A percentile compares a stretch with the other conserved stretches of the same genome.
phyloP scores from a whole-genome alignment of 768 basidiomycete species.

The Tephrocybe rancida region DNA sequence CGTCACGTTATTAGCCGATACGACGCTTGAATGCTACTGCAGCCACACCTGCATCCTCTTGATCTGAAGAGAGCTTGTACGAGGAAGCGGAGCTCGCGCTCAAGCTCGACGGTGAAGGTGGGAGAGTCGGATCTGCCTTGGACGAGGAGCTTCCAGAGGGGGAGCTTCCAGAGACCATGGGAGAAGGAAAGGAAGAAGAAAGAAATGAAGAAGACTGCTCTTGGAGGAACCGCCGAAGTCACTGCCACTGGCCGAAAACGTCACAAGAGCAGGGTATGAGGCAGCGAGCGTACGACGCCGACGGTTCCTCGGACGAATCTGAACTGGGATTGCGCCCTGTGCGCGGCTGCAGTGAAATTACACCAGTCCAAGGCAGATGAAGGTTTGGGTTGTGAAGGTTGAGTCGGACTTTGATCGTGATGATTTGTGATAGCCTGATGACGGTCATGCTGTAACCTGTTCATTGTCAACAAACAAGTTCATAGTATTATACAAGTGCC shows the following conservation, averaged over 20 bases:
- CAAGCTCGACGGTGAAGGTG: conserved; percentile 40
- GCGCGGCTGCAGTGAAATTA: conserved; percentile 17
- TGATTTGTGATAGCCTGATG: conserved; percentile 5
- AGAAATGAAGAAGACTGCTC: conserved; percentile 19
- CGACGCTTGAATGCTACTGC: conserved; percentile 7
- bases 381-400: conserved; percentile 5
- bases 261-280: conserved; percentile 42
- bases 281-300: conserved; percentile 45
- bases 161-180: conserved; percentile 37
- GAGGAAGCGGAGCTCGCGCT: conserved; percentile 47
- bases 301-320: conserved; percentile 45
- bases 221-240: conserved; percentile 58
- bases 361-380: conserved; percentile 19
- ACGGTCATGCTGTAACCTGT: background rate
- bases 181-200: conserved; percentile 23
- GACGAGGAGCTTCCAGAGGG: conserved; percentile 37
- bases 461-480: background rate
- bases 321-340: conserved; percentile 21
- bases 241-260: conserved; percentile 41
- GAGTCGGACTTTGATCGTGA: conserved; percentile 18
- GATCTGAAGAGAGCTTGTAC: conserved; percentile 55
- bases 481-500: background rate
- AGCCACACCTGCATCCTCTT: conserved; percentile 65
- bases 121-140: conserved; percentile 33
- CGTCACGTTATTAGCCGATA: conserved; percentile 12